Percentiles rank a stretch among this genome's conserved stretches.
Conservation (phyloP, 2,329 filamentous ascomycete species). For the Colletotrichum sojae region DNA sequence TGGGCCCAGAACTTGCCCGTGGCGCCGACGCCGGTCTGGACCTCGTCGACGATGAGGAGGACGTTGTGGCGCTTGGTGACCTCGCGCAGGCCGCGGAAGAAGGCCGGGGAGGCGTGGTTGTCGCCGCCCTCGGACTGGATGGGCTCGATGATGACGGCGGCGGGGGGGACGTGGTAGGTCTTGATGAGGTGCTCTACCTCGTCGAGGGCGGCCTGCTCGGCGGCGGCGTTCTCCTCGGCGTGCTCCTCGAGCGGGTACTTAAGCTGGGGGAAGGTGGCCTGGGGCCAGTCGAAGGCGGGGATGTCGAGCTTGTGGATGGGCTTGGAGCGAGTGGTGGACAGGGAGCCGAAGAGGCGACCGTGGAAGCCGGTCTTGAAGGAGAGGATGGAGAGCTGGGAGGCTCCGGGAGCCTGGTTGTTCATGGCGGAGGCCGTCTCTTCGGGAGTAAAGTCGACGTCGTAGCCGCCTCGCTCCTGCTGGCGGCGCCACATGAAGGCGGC, state of each 20-base stretch:
- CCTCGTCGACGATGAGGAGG: slow-evolving; percentile 92
- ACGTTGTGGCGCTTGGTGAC: slow-evolving; percentile 84
- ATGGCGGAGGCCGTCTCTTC: slow-evolving; percentile 83
- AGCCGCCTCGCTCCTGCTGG: slow-evolving; percentile 84
- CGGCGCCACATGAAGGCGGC: slow-evolving; percentile 95
- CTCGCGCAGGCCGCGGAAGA: slow-evolving; percentile 87
- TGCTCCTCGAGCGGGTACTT: slow-evolving; percentile 90
- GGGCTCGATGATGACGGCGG: slow-evolving; percentile 88
- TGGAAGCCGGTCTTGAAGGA: slow-evolving; percentile 93
- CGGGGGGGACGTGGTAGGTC: slow-evolving; percentile 83
- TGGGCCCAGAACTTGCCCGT: slow-evolving; percentile 98
- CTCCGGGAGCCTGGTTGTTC: slow-evolving; percentile 84
- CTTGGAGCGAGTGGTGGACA: slow-evolving; percentile 93
- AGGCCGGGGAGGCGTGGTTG: slow-evolving; percentile 90
- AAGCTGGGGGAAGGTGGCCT: slow-evolving; percentile 86
- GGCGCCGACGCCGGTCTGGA: slow-evolving; percentile 92
- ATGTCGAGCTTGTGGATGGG: slow-evolving; percentile 96
- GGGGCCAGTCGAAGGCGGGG: slow-evolving; percentile 94
- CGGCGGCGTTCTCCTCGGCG: slow-evolving; percentile 83
- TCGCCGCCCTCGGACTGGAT: slow-evolving; percentile 95
- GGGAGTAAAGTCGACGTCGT: slow-evolving; percentile 82
- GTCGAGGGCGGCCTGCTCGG: slow-evolving; percentile 84
- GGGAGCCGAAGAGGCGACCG: slow-evolving; percentile 87
- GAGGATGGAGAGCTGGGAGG: slow-evolving; percentile 84
- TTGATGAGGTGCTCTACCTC: slow-evolving; percentile 88